phyloP scores from a whole-genome alignment of 129 eudicot species.

The Flaveria robusta region DNA sequence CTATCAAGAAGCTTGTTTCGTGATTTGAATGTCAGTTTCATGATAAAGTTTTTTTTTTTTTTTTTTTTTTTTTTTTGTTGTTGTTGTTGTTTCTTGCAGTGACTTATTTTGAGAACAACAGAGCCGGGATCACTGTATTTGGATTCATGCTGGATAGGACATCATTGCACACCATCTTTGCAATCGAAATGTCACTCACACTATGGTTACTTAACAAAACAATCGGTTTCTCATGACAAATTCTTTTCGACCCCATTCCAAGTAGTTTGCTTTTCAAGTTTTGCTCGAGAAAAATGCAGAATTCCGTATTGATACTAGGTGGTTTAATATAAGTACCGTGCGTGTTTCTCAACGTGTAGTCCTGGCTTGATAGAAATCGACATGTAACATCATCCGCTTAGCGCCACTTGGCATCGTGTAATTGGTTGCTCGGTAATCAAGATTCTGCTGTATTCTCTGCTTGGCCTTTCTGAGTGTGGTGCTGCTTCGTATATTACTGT shows the following conservation, averaged over 20 bases:
- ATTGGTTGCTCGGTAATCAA: too few relatives aligned
- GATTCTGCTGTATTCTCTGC: too few relatives aligned
- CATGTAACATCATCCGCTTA: background rate
- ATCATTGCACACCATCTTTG: constrained; percentile 67
- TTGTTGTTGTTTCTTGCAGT: constrained; percentile 69
- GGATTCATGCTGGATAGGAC: constrained; percentile 90
- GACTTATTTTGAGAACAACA: constrained; percentile 81
- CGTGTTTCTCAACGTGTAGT: too few relatives aligned
- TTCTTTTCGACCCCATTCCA: background rate
- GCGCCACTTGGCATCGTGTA: constrained; percentile 7
- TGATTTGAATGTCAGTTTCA: background rate
- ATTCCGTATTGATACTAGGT: background rate
- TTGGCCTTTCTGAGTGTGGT: background rate
- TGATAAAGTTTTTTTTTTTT: background rate
- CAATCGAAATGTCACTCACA: constrained; percentile 66
- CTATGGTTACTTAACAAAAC: constrained; percentile 89
- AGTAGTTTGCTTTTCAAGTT: constrained; percentile 4
- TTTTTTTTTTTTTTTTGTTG: too few relatives aligned
- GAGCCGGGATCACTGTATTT: constrained; percentile 85
- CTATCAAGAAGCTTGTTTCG: background rate
- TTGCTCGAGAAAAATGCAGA: background rate
- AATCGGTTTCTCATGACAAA: constrained; percentile 55
- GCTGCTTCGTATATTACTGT: background rate
- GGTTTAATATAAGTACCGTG: too few relatives aligned
- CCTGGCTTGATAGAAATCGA: background rate